Evolutionary conservation across 2,329 filamentous ascomycete genomes (phyloP).

Genomic region (Stagonosporopsis rhizophila): DNA sequence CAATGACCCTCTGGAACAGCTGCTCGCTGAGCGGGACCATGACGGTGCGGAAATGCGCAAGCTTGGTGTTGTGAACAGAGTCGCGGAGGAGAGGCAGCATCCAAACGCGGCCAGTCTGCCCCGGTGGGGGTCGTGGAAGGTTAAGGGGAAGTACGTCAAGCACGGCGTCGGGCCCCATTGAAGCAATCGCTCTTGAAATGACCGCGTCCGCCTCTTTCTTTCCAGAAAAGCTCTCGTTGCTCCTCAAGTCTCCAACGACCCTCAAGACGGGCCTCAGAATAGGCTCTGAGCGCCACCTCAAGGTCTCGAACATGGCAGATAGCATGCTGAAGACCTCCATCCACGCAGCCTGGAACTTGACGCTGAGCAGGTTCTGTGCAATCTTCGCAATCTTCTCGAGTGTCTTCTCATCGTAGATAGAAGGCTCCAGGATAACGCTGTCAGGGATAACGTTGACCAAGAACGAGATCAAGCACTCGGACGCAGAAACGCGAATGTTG

Average conservation of each 20-base stretch:
- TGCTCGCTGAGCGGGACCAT: slow-evolving; percentile 88
- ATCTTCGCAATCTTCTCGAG: slow-evolving; percentile 80
- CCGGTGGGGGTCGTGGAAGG: slow-evolving; percentile 75
- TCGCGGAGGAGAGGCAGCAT: slow-evolving; percentile 90
- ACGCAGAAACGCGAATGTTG: slow-evolving; percentile 93
- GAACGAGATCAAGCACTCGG: slow-evolving; percentile 93
- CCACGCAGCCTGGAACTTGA: slow-evolving; percentile 95
- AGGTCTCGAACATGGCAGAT: slow-evolving; percentile 82
- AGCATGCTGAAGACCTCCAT: slow-evolving; percentile 92
- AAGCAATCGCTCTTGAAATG: slow-evolving; percentile 83
- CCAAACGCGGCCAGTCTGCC: slow-evolving; percentile 89
- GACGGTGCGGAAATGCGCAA: slow-evolving; percentile 83
- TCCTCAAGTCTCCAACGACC: slow-evolving; percentile 83
- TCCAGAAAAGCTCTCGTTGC: slow-evolving; percentile 85
- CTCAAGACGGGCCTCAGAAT: slow-evolving; percentile 78
- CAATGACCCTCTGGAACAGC: slow-evolving; percentile 87
- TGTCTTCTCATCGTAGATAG: slow-evolving; percentile 89
- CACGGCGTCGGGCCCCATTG: slow-evolving; percentile 87
- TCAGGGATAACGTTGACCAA: slow-evolving; percentile 87
- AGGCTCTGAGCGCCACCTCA: slow-evolving; percentile 84
- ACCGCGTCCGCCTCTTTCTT: slow-evolving; percentile 96
- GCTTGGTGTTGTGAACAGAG: slow-evolving; percentile 84
- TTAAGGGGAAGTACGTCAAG: slow-evolving; percentile 86
- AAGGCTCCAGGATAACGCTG: slow-evolving; percentile 83
- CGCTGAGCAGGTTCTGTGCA: slow-evolving; percentile 76